Conservation (phyloP, 208 protist genomes). For the Acanthamoeba divionensis region DNA sequence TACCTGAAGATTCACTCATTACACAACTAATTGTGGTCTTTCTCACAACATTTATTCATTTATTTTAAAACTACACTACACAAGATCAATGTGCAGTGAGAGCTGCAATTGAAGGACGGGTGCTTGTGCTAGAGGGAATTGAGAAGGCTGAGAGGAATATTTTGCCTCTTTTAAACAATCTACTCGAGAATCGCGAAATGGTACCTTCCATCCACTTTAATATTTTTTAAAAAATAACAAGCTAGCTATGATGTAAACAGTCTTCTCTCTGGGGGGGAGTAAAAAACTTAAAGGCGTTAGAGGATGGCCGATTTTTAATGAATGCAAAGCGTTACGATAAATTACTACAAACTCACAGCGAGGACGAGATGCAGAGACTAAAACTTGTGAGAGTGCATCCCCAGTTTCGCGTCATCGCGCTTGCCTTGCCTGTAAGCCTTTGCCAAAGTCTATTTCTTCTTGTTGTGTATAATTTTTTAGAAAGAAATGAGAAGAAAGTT, state of each 20-base stretch:
- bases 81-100: slow-evolving; percentile 89
- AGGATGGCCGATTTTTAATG: slow-evolving; percentile 90
- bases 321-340: slow-evolving; percentile 86
- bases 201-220: neutral
- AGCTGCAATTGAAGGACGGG: slow-evolving; percentile 85
- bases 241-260: too few relatives aligned
- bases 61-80: slow-evolving; percentile 64
- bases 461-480: too few relatives aligned
- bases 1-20: neutral
- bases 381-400: slow-evolving; percentile 86
- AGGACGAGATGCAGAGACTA: slow-evolving; percentile 72
- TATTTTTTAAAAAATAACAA: too few relatives aligned
- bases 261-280: too few relatives aligned
- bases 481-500: too few relatives aligned
- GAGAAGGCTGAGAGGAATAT: slow-evolving; percentile 90
- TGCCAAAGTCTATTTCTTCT: too few relatives aligned
- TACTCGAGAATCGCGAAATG: slow-evolving; percentile 95
- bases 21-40: neutral
- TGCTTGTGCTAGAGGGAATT: slow-evolving; percentile 91
- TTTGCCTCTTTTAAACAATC: slow-evolving; percentile 90
- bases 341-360: slow-evolving; percentile 66
- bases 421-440: slow-evolving; percentile 88
- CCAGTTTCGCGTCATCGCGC: slow-evolving; percentile 90
- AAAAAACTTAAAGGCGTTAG: slow-evolving; percentile 69
- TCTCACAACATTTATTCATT: neutral